Evolutionary conservation across 2,329 filamentous ascomycete species (phyloP), one percentile per base, ranked within the genome.

Genomic region (Graphilbum fragrans): DNA sequence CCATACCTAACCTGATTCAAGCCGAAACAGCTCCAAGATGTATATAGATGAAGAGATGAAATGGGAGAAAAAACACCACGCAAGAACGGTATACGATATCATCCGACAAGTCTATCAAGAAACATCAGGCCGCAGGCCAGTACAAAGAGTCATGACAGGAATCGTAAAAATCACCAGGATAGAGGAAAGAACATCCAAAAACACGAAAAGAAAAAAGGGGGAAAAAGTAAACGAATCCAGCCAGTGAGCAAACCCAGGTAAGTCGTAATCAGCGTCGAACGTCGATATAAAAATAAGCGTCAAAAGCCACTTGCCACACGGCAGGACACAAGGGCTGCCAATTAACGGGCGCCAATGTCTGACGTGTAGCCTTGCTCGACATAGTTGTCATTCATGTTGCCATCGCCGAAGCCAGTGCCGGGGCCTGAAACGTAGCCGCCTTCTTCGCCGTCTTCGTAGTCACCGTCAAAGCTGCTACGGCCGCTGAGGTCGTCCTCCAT

Each of bases 391-490:
- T 58, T 58, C 64, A 76, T 65, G 9, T 70, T 66, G 2, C 70
- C 70, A n/a, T 72, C 69, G 11, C 71, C 72, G 43, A 69, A 77
- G 0, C 72, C 72, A 4, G 70, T 76, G 25, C 75, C 76, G 2
- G 77, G 73, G 1, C 72, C 72, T 42, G 74, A 79, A 32, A 80
- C 69, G 50, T 81, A 81, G 18, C 82, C 79, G 39, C 72, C 70
- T 44, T 86, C 77, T 41, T 87, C 82, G 14, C 74, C 80, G 36
- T 83, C 80, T 43, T 82, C 82, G 48, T 80, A 83, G 54, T 88
- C 84, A 43, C 81, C 80, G 54, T 93, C 86, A 52, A 90, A 92
- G 49, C 82, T 87, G 49, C 82, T 86, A 40, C 82, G 72, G 0
- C 83, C 83, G 52, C 80, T 85, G n/a, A 83, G 62, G 46, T 86